Base-by-base conservation (phyloP, 441 rosid species). In the Brassica hybrid region DNA sequence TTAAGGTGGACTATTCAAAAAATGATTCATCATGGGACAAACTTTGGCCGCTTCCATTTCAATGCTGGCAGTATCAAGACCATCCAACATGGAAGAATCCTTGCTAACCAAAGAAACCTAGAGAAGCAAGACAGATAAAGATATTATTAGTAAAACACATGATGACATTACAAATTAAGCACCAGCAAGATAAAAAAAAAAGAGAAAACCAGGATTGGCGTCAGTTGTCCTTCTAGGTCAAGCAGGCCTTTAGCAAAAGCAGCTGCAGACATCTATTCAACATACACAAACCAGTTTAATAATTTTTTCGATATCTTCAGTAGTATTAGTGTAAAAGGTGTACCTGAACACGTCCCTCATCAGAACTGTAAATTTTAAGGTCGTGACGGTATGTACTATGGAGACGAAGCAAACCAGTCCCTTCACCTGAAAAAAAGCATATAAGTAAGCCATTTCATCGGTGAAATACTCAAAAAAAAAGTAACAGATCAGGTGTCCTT, bases 241-340 rank as follows among this genome's bases (percentile, higher is more conserved):
- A 97, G 99, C 71, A 97, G 93, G 80, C 99, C 99, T 88, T 97
- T 97, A 17, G 99, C 99, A 85, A 97, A 97, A 67, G 99, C 99
- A 78, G 99, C 99, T 68, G 99, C 99, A 79, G 99, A 97, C 99
- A 97, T 97, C 99, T 97, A 87, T 86, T 68, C 79, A 86, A 69
- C 72, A 76, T 7, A 63, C 14, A 27, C 45, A 75, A 25, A 76
- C 21, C 52, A 56, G 36, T 30, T 48, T 36, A 58, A 7, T 17
- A 57, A 38, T 43, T 48, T 13, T 5, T 13, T 13, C 36, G 12
- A 30, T 27, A 65, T 59, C 52, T 59, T 69, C 59, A 76, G 3
- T 52, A 67, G 57, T 67, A 17, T 18, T 4, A 67, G 4, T n/a
- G 16, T 48, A 45, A 48, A 60, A 27, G 17, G 66, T 66, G 57